phyloP scores from a whole-genome alignment of 805 yeast genomes.

The Lipomyces yamadae region DNA sequence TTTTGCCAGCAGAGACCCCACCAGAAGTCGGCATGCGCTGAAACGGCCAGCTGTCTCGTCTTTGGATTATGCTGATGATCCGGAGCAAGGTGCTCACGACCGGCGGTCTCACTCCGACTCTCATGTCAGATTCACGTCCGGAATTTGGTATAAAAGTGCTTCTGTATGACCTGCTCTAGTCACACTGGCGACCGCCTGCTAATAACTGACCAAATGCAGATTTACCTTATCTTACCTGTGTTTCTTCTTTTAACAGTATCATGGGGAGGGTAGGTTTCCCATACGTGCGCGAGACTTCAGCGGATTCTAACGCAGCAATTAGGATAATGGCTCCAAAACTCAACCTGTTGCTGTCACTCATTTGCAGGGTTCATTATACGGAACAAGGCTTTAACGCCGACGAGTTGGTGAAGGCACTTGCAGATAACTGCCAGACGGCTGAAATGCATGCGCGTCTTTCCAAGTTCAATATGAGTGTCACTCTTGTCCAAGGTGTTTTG shows the following conservation, averaged over 20 bases:
- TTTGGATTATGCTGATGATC: neutral
- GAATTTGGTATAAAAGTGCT: conserved; percentile 23
- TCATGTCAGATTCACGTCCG: neutral
- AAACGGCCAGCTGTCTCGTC: conserved; percentile 1
- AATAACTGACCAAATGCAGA: conserved; percentile 10
- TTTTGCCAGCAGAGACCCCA: neutral
- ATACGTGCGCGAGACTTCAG: neutral
- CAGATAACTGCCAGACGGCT: conserved; percentile 33
- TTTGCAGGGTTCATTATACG: conserved; percentile 25
- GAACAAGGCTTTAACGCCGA: conserved; percentile 6
- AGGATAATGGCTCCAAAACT: conserved; percentile 34
- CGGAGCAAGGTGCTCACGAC: neutral
- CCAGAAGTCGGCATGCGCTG: conserved; percentile 6
- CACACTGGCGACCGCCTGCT: neutral
- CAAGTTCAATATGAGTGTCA: conserved; percentile 26
- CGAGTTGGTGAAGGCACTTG: conserved; percentile 8
- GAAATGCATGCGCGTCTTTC: conserved; percentile 29
- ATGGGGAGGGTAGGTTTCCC: conserved; percentile 27
- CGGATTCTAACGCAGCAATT: neutral
- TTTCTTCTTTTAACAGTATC: conserved; percentile 26
- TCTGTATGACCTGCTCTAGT: conserved; percentile 21
- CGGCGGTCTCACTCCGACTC: neutral
- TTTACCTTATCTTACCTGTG: conserved; percentile 29
- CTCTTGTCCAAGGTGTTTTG: conserved; percentile 27
- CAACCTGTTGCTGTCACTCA: conserved; percentile 20